Conservation (phyloP, 257 asterid genomes). For the Fraxinus anomala region DNA sequence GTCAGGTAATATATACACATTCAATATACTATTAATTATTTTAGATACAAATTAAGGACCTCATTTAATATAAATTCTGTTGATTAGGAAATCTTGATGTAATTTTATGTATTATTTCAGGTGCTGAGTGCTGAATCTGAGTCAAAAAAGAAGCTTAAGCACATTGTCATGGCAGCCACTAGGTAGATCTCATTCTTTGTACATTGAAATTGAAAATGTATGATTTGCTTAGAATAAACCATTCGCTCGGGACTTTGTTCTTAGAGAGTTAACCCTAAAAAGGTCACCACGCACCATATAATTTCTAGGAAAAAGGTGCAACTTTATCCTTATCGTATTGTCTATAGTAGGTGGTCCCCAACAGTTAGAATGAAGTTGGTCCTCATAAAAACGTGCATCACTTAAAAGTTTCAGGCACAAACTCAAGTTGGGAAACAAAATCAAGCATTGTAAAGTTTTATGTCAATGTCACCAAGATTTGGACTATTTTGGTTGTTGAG, state of each 20-base stretch:
- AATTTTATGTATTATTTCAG: constrained; percentile 39
- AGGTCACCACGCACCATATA: neutral
- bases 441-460: too few species aligned
- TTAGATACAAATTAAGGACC: neutral
- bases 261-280: neutral
- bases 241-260: neutral
- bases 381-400: neutral
- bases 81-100: constrained; percentile 1
- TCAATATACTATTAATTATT: neutral
- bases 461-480: neutral
- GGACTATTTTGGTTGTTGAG: neutral
- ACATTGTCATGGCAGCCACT: constrained; percentile 89
- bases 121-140: constrained; percentile 71
- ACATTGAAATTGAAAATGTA: neutral
- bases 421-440: too few species aligned
- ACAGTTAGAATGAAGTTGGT: neutral
- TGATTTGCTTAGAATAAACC: neutral
- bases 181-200: constrained; percentile 46
- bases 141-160: constrained; percentile 78
- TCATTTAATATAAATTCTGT: neutral
- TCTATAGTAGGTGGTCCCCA: neutral
- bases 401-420: neutral
- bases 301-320: too few species aligned
- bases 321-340: too few species aligned
- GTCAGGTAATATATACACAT: constrained; percentile 52